Evolutionary conservation across 768 basidiomycete species (phyloP), one percentile per base, ranked within the genome.

Genomic region (Flagelloscypha sp.): DNA sequence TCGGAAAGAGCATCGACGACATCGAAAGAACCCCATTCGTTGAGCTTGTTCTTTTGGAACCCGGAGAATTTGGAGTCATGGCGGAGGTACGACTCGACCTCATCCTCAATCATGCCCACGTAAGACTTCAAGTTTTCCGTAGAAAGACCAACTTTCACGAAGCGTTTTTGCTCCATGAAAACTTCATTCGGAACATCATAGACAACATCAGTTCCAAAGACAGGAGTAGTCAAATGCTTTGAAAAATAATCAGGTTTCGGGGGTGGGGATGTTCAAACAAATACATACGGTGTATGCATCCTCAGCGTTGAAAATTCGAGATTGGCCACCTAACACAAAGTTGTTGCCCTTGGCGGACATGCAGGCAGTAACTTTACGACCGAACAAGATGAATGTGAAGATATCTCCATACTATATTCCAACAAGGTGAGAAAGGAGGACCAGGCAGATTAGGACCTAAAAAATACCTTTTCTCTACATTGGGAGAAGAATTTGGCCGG

Each of bases 91-190:
- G 79, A 64, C 24, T 78, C 70, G 24, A 84, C 74, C 52, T 84
- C 83, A 25, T 85, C 70, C 40, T 78, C 77, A 38, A 88, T 80
- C 74, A 87, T 79, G 33, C 77, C 76, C 13, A 79, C 70, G 34
- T 99, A 98, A 20, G 78, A 68, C 27, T 81, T 76, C 57, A 99
- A 78, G 58, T 93, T 93, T 18, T 98, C 93, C 9, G 76, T 78
- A 8, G 90, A 86, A 15, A 99, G 76, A 16, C 95, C 93, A 42
- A 90, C 79, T 64, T 99, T 99, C 59, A 98, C 83, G 52, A 97
- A 97, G 55, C 84, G 85, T 71, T 99, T 99, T 58, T 99, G 95
- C 50, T 99, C 92, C 93, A 99, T 98, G 59, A 99, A 80, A 29
- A 85, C 63, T 30, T 93, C 86, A 57, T 98, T 98, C 21, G 95